Conservation (phyloP, 176 grass and related monocot genomes). For the Carex parvula region DNA sequence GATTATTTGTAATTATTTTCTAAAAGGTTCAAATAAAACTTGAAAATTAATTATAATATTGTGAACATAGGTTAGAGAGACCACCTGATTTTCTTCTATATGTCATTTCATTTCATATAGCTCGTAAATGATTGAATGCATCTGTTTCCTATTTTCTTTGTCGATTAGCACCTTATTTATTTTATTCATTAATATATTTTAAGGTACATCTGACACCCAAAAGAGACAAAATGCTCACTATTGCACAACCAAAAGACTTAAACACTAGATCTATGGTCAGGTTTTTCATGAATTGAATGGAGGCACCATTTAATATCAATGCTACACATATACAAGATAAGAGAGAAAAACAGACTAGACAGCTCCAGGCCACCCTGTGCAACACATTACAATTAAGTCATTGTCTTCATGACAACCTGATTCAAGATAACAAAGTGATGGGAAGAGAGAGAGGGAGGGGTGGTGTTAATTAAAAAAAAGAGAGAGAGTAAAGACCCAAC, state of each 20-base stretch:
- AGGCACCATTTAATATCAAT: conserved; percentile 51
- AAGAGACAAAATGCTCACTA: conserved; percentile 28
- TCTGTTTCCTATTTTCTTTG: background rate
- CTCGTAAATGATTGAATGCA: background rate
- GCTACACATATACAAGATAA: conserved; percentile 48
- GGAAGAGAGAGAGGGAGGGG: conserved; percentile 23
- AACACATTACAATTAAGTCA: conserved; percentile 29
- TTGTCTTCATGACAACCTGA: conserved; percentile 37
- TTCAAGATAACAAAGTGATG: conserved; percentile 27
- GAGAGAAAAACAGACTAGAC: conserved; percentile 32
- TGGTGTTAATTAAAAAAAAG: no score
- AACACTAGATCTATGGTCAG: conserved; percentile 24
- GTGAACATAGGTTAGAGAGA: background rate
- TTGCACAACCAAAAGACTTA: background rate
- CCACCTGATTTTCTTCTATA: background rate
- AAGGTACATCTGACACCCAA: background rate
- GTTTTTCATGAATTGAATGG: conserved; percentile 41
- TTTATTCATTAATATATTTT: conserved; percentile 10
- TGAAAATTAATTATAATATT: background rate
- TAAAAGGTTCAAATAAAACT: background rate
- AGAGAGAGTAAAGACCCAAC: conserved; percentile 1
- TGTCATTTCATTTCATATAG: no score
- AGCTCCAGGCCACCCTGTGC: conserved; percentile 28
- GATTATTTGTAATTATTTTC: background rate
- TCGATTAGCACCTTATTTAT: conserved; percentile 3